Conservation (phyloP, 306 rosid species). For the Nissolia schottii region DNA sequence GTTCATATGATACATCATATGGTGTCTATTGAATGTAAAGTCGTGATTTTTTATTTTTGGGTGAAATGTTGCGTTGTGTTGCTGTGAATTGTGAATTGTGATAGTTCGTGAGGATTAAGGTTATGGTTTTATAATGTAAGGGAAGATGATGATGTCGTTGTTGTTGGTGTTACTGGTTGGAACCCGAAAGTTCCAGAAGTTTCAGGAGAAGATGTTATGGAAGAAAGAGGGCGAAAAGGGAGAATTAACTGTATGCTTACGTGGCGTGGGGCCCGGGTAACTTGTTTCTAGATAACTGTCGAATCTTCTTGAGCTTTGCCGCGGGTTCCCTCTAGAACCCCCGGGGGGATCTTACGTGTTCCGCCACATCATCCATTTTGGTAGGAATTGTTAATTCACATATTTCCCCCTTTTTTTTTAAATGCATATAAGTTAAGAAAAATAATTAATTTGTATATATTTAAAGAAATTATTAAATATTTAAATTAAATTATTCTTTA, state of each 20-base stretch:
- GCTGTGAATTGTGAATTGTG: neutral
- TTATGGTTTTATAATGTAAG: conserved; percentile 3
- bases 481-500: too few relatives aligned
- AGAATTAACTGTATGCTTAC: neutral
- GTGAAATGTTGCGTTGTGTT: neutral
- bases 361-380: neutral
- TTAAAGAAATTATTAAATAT: too few relatives aligned
- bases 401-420: too few relatives aligned
- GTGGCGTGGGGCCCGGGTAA: neutral
- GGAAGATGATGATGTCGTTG: neutral
- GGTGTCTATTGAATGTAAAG: neutral
- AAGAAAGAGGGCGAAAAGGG: neutral
- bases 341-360: neutral
- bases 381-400: too few relatives aligned
- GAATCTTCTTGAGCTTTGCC: conserved; percentile 18
- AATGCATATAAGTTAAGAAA: too few relatives aligned
- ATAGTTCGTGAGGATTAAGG: neutral
- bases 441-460: too few relatives aligned
- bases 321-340: neutral
- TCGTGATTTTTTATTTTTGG: neutral
- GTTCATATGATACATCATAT: conserved; percentile 27
- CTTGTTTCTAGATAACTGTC: conserved; percentile 14
- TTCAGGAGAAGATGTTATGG: neutral
- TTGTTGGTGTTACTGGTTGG: too few relatives aligned
- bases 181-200: conserved; percentile 40